phyloP scores from a whole-genome alignment of 108 stramenopile genomes.

The Nannochloropsis oceanica region DNA sequence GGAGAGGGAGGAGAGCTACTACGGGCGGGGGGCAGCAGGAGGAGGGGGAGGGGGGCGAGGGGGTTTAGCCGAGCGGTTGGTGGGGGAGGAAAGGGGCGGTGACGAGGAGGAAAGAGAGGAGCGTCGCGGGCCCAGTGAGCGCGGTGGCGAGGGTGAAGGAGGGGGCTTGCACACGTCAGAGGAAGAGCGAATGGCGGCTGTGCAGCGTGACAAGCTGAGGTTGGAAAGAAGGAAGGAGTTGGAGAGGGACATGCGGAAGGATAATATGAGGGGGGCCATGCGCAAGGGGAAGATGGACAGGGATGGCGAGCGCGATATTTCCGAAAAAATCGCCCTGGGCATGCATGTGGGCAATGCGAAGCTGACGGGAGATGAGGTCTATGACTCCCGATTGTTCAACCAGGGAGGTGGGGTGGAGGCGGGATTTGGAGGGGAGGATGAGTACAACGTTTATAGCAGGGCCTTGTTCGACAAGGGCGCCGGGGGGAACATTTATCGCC shows the following conservation, averaged over 20 bases:
- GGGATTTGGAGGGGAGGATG: constrained; percentile 94
- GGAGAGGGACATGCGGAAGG: constrained; percentile 83
- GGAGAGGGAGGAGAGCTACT: constrained; percentile 18
- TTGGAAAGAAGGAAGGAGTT: constrained; percentile 73
- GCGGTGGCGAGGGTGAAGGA: background rate
- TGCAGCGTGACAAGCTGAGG: constrained; percentile 78
- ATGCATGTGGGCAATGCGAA: constrained; percentile 70
- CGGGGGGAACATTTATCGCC: constrained; percentile 73
- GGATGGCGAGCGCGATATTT: constrained; percentile 75
- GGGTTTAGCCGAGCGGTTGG: background rate
- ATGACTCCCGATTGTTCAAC: constrained; percentile 87
- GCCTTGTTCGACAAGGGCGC: constrained; percentile 78
- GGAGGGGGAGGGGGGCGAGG: background rate
- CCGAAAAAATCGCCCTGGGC: constrained; percentile 92
- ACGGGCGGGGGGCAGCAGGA: background rate
- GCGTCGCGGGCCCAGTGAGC: background rate
- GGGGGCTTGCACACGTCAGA: constrained; percentile 31
- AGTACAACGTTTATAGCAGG: constrained; percentile 83
- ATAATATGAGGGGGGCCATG: constrained; percentile 51
- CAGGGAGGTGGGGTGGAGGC: constrained; percentile 79
- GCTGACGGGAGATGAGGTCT: constrained; percentile 27
- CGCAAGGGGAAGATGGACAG: constrained; percentile 61
- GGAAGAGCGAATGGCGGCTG: constrained; percentile 57
- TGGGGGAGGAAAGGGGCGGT: background rate
- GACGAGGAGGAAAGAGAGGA: constrained; percentile 4